phyloP scores from a whole-genome alignment of 1,284 basidiomycete genomes.

The Trichosporon asahii region DNA sequence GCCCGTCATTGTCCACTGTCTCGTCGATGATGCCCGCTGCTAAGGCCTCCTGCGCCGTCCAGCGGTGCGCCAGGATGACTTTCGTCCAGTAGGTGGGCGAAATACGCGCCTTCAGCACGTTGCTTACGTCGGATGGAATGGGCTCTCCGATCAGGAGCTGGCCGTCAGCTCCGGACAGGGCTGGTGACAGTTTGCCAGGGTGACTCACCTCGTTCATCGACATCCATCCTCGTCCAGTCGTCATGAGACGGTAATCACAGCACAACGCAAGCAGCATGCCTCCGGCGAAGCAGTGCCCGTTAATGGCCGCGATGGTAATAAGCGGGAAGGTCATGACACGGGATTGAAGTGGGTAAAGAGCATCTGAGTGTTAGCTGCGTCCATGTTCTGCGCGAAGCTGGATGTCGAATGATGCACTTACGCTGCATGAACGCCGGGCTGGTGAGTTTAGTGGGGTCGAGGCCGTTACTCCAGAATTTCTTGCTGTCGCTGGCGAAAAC shows the following conservation, averaged over 20 bases:
- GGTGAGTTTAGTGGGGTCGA: constrained; percentile 64
- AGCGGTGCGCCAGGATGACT: constrained; percentile 75
- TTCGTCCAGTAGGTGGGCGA: constrained; percentile 34
- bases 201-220: constrained; percentile 85
- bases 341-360: constrained; percentile 42
- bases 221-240: constrained; percentile 73
- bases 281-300: constrained; percentile 82
- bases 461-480: constrained; percentile 86
- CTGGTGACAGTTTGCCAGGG: no score
- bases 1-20: constrained; percentile 55
- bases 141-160: constrained; percentile 63
- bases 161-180: background rate
- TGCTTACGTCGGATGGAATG: constrained; percentile 45
- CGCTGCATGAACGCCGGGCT: constrained; percentile 71
- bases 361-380: constrained; percentile 33
- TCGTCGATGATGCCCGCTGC: constrained; percentile 68
- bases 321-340: constrained; percentile 52
- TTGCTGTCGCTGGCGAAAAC: constrained; percentile 70
- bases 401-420: constrained; percentile 48
- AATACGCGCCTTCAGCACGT: constrained; percentile 51
- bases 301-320: constrained; percentile 75
- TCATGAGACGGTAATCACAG: constrained; percentile 89
- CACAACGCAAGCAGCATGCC: constrained; percentile 73
- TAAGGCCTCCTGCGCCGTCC: constrained; percentile 69
- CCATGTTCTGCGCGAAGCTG: no score